Evolutionary conservation across 352 stramenopile species (phyloP).

Genomic region (Pythium scleroteichum): DNA sequence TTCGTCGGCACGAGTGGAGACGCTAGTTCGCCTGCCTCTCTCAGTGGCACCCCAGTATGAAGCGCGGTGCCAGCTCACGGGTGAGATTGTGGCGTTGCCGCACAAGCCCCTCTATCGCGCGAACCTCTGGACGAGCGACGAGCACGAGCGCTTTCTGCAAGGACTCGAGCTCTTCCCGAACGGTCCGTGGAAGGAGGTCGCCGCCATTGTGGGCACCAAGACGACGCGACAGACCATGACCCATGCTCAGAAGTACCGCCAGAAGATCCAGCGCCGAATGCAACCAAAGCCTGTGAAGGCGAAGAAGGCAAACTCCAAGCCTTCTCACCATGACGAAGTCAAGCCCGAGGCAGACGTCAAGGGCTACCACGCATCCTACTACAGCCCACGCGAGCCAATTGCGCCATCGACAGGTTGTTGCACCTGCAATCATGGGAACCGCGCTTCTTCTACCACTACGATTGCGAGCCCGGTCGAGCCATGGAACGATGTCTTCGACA

Average conservation of each 20-base stretch:
- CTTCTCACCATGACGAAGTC: no score
- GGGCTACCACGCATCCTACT: background rate
- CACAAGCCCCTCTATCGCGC: conserved; percentile 10
- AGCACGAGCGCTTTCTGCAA: conserved; percentile 62
- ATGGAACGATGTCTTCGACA: conserved; percentile 1
- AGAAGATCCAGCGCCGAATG: conserved; percentile 65
- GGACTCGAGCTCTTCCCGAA: conserved; percentile 63
- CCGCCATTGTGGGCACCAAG: conserved; percentile 68
- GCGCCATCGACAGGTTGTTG: background rate
- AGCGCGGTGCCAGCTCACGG: background rate
- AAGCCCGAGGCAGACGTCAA: background rate
- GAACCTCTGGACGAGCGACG: conserved; percentile 17
- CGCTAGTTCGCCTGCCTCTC: conserved; percentile 16
- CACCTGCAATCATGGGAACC: background rate
- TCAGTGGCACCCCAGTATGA: conserved; percentile 10
- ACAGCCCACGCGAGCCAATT: background rate
- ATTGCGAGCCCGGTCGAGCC: conserved; percentile 17
- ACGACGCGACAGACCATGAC: conserved; percentile 94
- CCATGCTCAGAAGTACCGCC: conserved; percentile 81
- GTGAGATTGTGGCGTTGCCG: background rate
- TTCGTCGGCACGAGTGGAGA: background rate
- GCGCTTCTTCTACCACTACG: no score
- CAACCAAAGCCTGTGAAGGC: background rate
- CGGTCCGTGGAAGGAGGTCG: conserved; percentile 66
- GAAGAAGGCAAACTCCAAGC: background rate